Base-by-base conservation (phyloP, 1,284 basidiomycete species). In the Coniferiporia weirii region DNA sequence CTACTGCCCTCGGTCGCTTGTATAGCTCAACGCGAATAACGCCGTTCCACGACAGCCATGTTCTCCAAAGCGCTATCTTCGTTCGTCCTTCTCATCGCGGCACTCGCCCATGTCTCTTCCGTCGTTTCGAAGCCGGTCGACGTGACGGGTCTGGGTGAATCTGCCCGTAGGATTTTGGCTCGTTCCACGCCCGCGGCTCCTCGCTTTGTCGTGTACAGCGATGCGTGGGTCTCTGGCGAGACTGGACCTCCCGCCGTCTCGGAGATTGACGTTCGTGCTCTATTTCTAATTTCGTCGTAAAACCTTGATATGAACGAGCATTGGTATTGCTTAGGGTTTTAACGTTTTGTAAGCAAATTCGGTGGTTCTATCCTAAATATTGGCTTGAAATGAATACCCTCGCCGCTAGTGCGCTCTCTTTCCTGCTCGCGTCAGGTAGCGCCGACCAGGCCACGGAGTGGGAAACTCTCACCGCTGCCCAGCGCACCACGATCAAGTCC, bases 381-480 rank as follows among this genome's bases (percentile, higher is more conserved):
- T 38, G 36, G 76, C 63, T 27, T 75, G 76, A 78, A 0, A 79
- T 70, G 67, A 80, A 77, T 50, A 27, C n/a, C 4, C 2, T 58
- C 15, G 44, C 35, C 5, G 27, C 27, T 35, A 82, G 78, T 63
- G 68, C 75, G 12, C 68, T 83, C 13, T 76, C 76, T 10, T 84
- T 82, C 69, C 71, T 81, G 52, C 66, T 80, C 5, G 61, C 72
- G 4, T 72, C 70, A 59, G 82, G 81, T n/a, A 68, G 80, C 9
- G 79, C 71, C 59, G 82, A 84, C 60, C 76, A 82, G 66, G 78
- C 77, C 4, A 59, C 70, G 8, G 71, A 69, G 59, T 79, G 78
- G 78, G 66, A 67, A 35, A 44, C 66, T 15, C 69, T 83, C 20
- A 74, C 73, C 12, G 71, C 67, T 32, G 65, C 68, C n/a, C 67